Evolutionary conservation across 768 basidiomycete species (phyloP), one percentile per base, ranked within the genome.

Genomic region (Rhodotorula diobovata): DNA sequence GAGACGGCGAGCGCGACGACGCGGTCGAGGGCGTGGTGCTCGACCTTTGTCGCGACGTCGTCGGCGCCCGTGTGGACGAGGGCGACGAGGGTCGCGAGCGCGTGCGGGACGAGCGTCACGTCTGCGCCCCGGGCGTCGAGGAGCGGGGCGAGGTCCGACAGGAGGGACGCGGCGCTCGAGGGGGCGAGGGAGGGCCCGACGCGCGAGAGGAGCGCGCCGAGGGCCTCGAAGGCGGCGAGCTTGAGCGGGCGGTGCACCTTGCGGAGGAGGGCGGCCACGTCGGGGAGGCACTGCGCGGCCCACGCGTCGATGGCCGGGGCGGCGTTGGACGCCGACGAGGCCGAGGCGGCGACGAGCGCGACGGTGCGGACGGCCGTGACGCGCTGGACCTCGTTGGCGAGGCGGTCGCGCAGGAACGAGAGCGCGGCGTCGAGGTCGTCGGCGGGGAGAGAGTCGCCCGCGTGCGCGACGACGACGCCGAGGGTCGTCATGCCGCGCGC

Each of bases 391-490:
- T 83, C 83, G 63, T 79, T 82, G 50, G 65, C 45, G 43, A 79
- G 71, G 35, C 76, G 66, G 39, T 79, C 77, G 45, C 63, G 70
- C 11, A 79, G 71, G 64, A 79, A 71, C 4, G 59, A 20, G 25
- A 79, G 67, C 15, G 76, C 63, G 35, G 56, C 18, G 2, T 32
- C 45, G 39, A 75, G 67, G 37, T 76, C 74, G 20, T 23, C 25
- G 2, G 48, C 43, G 32, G 75, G 30, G 28, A 39, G n/a, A 18
- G 68, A 61, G 58, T 93, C 90, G 1, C 89, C 88, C 2, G 93
- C 91, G 74, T 87, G 88, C 61, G 91, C 85, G 88, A 96, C 91
- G 16, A 98, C 82, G 78, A 93, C 89, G 2, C 89, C 93, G 55
- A 95, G 85, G 60, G 87, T 87, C 43, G 89, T 87, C 76, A 97